Percentiles rank a stretch among this genome's conserved stretches.
These are phyloP conservation scores for Candida rishiriensis DNA, from an alignment of 805 yeast species.

Conservation along the genomic window DNA sequence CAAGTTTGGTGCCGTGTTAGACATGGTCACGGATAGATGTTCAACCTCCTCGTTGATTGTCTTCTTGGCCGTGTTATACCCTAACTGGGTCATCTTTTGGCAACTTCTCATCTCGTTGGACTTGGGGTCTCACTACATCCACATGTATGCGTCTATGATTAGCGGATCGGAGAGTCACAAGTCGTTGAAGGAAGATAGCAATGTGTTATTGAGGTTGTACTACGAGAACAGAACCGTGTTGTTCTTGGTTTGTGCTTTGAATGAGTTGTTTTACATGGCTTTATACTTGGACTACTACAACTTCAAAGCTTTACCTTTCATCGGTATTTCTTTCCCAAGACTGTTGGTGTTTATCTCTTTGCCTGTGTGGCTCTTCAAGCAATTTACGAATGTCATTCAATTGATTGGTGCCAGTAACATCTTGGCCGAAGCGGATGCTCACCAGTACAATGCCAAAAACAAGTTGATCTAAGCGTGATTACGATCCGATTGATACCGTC, in stretches of 20 bases:
- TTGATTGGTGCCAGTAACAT: constrained; percentile 77
- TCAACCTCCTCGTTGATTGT: constrained; percentile 93
- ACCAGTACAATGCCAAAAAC: constrained; percentile 35
- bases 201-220: constrained; percentile 74
- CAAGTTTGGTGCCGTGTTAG: constrained; percentile 91
- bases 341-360: constrained; percentile 48
- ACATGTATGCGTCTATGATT: constrained; percentile 90
- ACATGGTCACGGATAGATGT: constrained; percentile 98
- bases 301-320: constrained; percentile 35
- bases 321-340: constrained; percentile 28
- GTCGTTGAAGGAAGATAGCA: constrained; percentile 64
- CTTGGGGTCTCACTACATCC: constrained; percentile 94
- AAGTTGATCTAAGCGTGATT: constrained; percentile 10
- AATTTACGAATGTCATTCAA: constrained; percentile 84
- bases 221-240: constrained; percentile 81
- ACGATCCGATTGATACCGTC: no score
- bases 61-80: constrained; percentile 76
- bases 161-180: constrained; percentile 83
- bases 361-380: constrained; percentile 91
- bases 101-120: constrained; percentile 82
- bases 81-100: constrained; percentile 62
- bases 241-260: constrained; percentile 86
- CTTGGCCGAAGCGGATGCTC: constrained; percentile 75
- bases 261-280: constrained; percentile 90
- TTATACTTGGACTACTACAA: constrained; percentile 72